These are phyloP conservation scores for Cryptococcus wingfieldii DNA, from an alignment of 1,284 basidiomycete species.

Conservation along the genomic window DNA sequence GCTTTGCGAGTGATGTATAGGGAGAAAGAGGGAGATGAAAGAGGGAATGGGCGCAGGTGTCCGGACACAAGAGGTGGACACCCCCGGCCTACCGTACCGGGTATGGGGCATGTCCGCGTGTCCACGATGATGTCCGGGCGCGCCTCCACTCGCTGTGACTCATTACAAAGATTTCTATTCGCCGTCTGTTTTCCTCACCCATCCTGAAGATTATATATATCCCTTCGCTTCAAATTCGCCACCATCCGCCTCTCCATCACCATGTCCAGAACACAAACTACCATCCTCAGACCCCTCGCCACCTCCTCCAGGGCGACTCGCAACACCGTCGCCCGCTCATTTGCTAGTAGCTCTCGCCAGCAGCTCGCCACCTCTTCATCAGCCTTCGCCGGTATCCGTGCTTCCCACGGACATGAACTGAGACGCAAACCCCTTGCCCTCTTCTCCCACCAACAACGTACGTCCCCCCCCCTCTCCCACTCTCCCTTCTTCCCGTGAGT, in stretches of 20 bases:
- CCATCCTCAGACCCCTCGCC: constrained; percentile 28
- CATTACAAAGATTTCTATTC: constrained; percentile 14
- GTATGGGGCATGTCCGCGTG: too few species aligned
- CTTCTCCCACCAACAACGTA: constrained; percentile 17
- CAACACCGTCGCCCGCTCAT: constrained; percentile 9
- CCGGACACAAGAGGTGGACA: too few species aligned
- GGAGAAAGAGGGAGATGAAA: background rate
- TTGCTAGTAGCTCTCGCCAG: constrained; percentile 14
- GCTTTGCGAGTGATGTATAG: background rate
- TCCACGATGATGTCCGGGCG: background rate
- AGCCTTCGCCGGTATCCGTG: constrained; percentile 1
- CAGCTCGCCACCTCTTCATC: constrained; percentile 1
- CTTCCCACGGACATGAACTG: background rate
- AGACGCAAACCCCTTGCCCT: constrained; percentile 2
- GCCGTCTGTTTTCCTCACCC: background rate
- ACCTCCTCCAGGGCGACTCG: constrained; percentile 22
- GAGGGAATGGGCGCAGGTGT: background rate
- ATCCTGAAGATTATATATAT: background rate
- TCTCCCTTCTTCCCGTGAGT: background rate
- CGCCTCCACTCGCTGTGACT: background rate
- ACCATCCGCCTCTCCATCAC: background rate
- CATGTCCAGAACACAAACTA: constrained; percentile 6
- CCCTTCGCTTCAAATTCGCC: background rate
- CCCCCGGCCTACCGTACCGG: too few species aligned
- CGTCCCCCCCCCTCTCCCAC: background rate